Conservation (phyloP, 192 early-diverging fungal genomes). For the Diversispora epigaea region DNA sequence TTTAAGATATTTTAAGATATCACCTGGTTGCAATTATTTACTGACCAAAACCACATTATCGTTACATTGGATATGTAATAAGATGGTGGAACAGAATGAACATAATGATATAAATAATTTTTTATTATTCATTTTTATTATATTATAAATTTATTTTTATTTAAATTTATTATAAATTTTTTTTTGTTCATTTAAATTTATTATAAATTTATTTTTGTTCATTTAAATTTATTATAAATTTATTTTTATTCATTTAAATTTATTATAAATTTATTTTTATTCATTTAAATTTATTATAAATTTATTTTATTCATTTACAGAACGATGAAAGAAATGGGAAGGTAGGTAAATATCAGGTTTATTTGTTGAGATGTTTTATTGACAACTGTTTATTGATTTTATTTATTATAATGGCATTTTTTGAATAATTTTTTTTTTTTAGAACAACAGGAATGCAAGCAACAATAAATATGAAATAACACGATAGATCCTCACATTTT, state of each 20-base stretch:
- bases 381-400: neutral
- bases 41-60: too few relatives aligned
- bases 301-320: neutral
- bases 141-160: too few relatives aligned
- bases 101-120: too few relatives aligned
- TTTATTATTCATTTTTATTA: too few relatives aligned
- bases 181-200: too few relatives aligned
- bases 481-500: neutral
- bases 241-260: neutral
- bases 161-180: too few relatives aligned
- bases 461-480: conserved; percentile 2
- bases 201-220: neutral
- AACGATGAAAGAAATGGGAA: conserved; percentile 4
- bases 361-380: neutral
- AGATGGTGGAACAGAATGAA: too few relatives aligned
- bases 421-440: neutral
- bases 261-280: neutral
- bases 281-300: neutral
- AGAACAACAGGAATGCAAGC: conserved; percentile 23
- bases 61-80: too few relatives aligned
- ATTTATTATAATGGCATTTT: neutral
- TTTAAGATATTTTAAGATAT: too few relatives aligned
- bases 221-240: neutral
- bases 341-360: conserved; percentile 14
- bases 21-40: too few relatives aligned